Conservation (phyloP, 1,284 basidiomycete genomes). For the Baeospora myosura region DNA sequence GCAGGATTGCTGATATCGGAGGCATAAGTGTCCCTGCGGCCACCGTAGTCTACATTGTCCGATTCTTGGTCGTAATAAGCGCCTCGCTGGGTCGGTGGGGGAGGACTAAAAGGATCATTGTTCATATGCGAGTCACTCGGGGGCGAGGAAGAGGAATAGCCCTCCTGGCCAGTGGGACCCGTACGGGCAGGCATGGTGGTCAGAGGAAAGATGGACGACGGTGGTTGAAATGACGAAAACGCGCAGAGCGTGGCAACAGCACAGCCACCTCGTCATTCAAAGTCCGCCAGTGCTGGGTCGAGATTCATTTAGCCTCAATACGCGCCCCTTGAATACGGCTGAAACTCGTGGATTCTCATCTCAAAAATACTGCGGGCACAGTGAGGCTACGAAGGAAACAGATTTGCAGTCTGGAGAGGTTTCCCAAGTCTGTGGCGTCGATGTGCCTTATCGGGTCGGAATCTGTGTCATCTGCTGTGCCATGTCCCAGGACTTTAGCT, state of each 20-base stretch:
- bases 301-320: too few relatives aligned
- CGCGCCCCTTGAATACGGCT: too few relatives aligned
- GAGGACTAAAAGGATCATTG: slow-evolving; percentile 54
- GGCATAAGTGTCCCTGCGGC: slow-evolving; percentile 53
- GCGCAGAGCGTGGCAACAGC: slow-evolving; percentile 10
- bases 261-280: slow-evolving; percentile 2
- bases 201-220: slow-evolving; percentile 14
- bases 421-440: too few relatives aligned
- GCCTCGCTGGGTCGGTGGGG: slow-evolving; percentile 31
- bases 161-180: slow-evolving; percentile 38
- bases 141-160: slow-evolving; percentile 36
- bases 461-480: too few relatives aligned
- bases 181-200: slow-evolving; percentile 32
- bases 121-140: slow-evolving; percentile 32
- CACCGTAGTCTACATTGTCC: slow-evolving; percentile 55
- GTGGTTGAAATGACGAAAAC: slow-evolving; percentile 9
- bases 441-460: too few relatives aligned
- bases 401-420: too few relatives aligned
- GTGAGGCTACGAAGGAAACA: too few relatives aligned
- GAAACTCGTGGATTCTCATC: too few relatives aligned
- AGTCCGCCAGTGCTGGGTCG: background rate
- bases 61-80: slow-evolving; percentile 74
- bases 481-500: too few relatives aligned
- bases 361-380: too few relatives aligned
- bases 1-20: slow-evolving; percentile 61